Evolutionary conservation across 768 basidiomycete species (phyloP).

Genomic region (Gymnopilus junonius): DNA sequence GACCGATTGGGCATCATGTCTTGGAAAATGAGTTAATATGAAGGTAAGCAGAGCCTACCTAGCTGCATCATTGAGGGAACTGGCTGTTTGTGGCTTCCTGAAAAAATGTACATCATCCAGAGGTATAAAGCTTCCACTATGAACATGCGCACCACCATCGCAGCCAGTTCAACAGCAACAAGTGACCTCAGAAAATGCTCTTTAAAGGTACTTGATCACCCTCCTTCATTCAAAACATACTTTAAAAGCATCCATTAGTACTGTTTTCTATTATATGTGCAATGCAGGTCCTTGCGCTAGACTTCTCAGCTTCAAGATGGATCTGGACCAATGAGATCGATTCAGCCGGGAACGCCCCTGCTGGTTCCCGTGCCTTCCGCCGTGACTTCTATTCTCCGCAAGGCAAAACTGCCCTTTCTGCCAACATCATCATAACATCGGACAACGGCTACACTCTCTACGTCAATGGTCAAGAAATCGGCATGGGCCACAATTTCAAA

Average conservation of each 20-base stretch:
- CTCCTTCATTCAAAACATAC: not conserved
- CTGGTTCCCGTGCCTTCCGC: conserved; percentile 32
- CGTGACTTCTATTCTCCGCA: conserved; percentile 23
- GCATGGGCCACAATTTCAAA: conserved; percentile 22
- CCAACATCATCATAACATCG: conserved; percentile 30
- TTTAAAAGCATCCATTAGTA: not conserved
- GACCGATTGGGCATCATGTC: too few relatives aligned
- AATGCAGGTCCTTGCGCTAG: not conserved
- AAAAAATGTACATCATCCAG: too few relatives aligned
- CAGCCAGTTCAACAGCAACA: not conserved
- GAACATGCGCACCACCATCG: not conserved
- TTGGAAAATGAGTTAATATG: too few relatives aligned
- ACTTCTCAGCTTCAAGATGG: conserved; percentile 22
- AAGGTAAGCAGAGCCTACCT: too few relatives aligned
- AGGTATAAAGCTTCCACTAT: too few relatives aligned
- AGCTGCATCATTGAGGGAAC: too few relatives aligned
- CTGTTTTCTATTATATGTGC: not conserved
- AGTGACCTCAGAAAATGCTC: not conserved
- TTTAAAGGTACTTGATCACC: not conserved
- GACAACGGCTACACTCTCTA: conserved; percentile 36
- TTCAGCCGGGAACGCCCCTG: conserved; percentile 12
- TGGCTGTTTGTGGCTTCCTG: too few relatives aligned
- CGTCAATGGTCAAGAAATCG: conserved; percentile 32
- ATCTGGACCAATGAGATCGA: conserved; percentile 32
- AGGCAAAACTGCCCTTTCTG: conserved; percentile 29